A percentile compares a stretch with the other conserved stretches of the same genome.
These are phyloP conservation scores for Lodderomyces elongisporus DNA, from an alignment of 1,139 yeast species.

Conservation along the genomic window DNA sequence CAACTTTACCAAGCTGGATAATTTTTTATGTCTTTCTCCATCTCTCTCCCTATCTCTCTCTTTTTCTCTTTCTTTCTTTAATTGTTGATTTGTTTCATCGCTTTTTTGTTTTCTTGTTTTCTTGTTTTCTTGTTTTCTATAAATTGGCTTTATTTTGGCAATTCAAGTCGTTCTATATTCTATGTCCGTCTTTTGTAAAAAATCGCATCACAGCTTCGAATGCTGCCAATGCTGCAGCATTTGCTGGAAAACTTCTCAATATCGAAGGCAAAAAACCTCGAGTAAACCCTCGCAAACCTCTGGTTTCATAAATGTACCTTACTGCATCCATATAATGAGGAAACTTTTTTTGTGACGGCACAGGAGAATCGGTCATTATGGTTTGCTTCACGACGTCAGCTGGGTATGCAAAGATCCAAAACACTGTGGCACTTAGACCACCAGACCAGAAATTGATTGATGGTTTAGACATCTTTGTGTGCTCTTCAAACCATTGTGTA, in stretches of 20 bases:
- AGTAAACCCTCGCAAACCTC: slow-evolving; percentile 60
- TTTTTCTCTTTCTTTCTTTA: too few relatives aligned
- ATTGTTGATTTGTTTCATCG: too few relatives aligned
- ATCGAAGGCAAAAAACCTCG: slow-evolving; percentile 79
- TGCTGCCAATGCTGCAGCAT: slow-evolving; percentile 90
- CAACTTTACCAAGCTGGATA: too few relatives aligned
- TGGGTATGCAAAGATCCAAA: slow-evolving; percentile 90
- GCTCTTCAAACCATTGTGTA: slow-evolving; percentile 60
- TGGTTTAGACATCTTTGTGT: slow-evolving; percentile 61
- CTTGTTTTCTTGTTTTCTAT: too few relatives aligned
- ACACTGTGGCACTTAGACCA: slow-evolving; percentile 77
- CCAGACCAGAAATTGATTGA: slow-evolving; percentile 88
- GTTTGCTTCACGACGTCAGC: slow-evolving; percentile 86
- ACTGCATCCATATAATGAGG: slow-evolving; percentile 73
- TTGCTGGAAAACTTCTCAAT: slow-evolving; percentile 76
- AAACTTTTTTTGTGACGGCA: slow-evolving; percentile 56
- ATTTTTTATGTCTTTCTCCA: too few relatives aligned
- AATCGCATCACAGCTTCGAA: slow-evolving; percentile 78
- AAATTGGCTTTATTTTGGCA: too few relatives aligned
- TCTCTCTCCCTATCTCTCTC: too few relatives aligned
- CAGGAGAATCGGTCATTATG: slow-evolving; percentile 74
- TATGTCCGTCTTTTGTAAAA: slow-evolving; percentile 15
- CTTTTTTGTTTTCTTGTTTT: too few relatives aligned
- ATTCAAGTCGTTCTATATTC: neutral
- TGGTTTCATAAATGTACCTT: slow-evolving; percentile 53